Percentiles rank a stretch among this genome's conserved stretches.
Conservation (phyloP, 2,329 filamentous ascomycete genomes). For the Colletotrichum tropicicola region DNA sequence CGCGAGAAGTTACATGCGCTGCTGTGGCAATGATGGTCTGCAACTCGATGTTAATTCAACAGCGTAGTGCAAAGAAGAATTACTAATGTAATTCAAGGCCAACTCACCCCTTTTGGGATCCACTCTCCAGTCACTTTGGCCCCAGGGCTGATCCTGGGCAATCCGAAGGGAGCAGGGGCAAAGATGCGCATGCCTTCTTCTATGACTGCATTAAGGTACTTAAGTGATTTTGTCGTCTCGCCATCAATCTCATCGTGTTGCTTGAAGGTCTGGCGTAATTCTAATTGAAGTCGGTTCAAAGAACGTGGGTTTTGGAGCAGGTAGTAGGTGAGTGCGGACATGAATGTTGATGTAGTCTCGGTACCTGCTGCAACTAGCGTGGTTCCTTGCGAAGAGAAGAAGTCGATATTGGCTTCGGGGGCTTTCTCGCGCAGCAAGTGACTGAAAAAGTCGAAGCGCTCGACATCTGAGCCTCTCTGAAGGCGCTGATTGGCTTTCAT, state of each 20-base stretch:
- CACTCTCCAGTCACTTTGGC: background rate
- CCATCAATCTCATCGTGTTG: background rate
- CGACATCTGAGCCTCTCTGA: background rate
- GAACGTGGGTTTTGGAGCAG: background rate
- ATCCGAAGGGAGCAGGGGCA: conserved; percentile 1
- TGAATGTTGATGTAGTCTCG: conserved; percentile 12
- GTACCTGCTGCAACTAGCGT: conserved; percentile 4
- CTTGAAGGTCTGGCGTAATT: background rate
- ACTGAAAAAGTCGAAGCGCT: conserved; percentile 15
- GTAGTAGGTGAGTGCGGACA: conserved; percentile 6
- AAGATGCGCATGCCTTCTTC: conserved; percentile 20
- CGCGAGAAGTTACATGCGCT: conserved; percentile 8
- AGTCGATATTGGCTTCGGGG: conserved; percentile 7
- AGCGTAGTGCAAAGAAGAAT: background rate
- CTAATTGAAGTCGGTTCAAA: background rate
- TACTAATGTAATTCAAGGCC: no score
- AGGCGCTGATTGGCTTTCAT: background rate
- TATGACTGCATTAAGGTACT: background rate
- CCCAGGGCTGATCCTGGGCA: conserved; percentile 9
- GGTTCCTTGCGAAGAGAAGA: conserved; percentile 3
- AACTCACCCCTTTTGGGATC: conserved; percentile 13
- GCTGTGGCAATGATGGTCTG: conserved; percentile 6
- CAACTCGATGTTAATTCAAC: background rate
- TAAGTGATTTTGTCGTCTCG: conserved; percentile 1
- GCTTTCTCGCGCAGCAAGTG: conserved; percentile 7